Percentiles rank a stretch among this genome's conserved stretches.
Conservation (phyloP, 1,284 basidiomycete genomes). For the Puccinia brachypodii region DNA sequence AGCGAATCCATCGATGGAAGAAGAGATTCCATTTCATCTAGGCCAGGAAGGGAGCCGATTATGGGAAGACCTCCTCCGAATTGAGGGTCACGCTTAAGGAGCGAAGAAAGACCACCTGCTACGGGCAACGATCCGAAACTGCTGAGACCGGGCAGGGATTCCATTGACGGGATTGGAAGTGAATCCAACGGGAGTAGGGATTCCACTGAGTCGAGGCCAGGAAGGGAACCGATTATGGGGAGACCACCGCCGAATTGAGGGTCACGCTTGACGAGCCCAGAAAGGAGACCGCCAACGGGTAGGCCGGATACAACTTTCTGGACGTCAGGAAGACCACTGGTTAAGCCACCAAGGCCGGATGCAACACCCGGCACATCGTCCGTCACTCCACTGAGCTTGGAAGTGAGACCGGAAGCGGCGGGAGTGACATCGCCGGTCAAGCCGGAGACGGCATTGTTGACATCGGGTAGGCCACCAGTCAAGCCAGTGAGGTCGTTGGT, state of each 20-base stretch:
- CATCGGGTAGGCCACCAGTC: background rate
- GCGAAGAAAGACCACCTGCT: too few species aligned
- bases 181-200: background rate
- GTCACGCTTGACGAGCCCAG: slow-evolving; percentile 8
- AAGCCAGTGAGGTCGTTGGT: background rate
- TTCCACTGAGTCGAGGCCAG: background rate
- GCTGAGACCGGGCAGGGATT: background rate
- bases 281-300: background rate
- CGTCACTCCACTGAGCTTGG: background rate
- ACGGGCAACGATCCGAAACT: too few species aligned
- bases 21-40: too few species aligned
- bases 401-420: background rate
- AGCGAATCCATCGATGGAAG: background rate
- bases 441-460: background rate
- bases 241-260: background rate
- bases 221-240: too few species aligned
- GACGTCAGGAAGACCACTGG: background rate
- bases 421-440: background rate
- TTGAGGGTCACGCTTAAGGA: too few species aligned
- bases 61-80: too few species aligned
- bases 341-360: background rate
- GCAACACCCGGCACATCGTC: background rate
- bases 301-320: background rate
- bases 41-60: too few species aligned
- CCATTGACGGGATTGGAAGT: background rate